phyloP scores from a whole-genome alignment of 1,139 yeast species.

The Yamadazyma atmosphaerica region DNA sequence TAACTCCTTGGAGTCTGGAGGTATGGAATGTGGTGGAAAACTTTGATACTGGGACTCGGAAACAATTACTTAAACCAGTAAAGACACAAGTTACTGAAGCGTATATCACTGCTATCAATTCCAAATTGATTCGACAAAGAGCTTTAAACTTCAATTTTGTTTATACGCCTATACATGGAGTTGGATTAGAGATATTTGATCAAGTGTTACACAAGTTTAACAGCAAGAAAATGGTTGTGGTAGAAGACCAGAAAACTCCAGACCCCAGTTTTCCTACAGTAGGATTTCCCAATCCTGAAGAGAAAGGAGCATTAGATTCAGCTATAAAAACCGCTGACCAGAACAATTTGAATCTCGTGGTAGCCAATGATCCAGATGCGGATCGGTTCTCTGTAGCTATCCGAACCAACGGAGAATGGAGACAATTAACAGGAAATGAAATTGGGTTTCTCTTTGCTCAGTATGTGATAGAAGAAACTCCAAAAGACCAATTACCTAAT shows the following conservation, averaged over 20 bases:
- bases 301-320: slow-evolving; percentile 80
- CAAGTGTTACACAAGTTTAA: slow-evolving; percentile 34
- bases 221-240: slow-evolving; percentile 30
- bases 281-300: slow-evolving; percentile 93
- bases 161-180: slow-evolving; percentile 96
- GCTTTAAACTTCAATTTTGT: slow-evolving; percentile 53
- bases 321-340: slow-evolving; percentile 61
- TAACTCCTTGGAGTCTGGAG: slow-evolving; percentile 55
- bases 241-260: slow-evolving; percentile 64
- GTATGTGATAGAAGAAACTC: slow-evolving; percentile 46
- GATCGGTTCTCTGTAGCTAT: slow-evolving; percentile 85
- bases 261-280: slow-evolving; percentile 89
- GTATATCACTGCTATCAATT: slow-evolving; percentile 42
- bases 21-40: slow-evolving; percentile 51
- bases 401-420: slow-evolving; percentile 55
- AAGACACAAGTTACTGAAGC: slow-evolving; percentile 30
- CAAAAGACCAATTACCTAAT: slow-evolving; percentile 29
- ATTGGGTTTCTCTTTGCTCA: slow-evolving; percentile 83
- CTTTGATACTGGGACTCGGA: slow-evolving; percentile 24
- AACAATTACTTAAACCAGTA: slow-evolving; percentile 24
- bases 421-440: slow-evolving; percentile 87
- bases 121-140: slow-evolving; percentile 16
- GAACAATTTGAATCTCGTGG: slow-evolving; percentile 50
- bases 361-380: slow-evolving; percentile 97
- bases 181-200: slow-evolving; percentile 60